phyloP scores from a whole-genome alignment of 2,329 filamentous ascomycete species.

The Coccinonectria pachysandricola region DNA sequence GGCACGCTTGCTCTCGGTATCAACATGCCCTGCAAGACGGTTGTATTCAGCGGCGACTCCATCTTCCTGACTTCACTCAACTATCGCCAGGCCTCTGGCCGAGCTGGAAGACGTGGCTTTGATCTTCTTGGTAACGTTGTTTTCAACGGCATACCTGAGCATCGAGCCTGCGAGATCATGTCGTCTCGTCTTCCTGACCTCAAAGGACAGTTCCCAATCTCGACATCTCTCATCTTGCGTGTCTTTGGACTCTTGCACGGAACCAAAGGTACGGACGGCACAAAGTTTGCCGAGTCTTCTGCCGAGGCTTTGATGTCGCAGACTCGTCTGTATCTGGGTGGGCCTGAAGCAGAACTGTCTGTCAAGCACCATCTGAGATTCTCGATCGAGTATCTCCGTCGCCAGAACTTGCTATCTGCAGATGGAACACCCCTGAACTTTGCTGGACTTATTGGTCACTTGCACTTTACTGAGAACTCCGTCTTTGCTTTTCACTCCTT shows the following conservation, averaged over 20 bases:
- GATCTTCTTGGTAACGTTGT: conserved; percentile 74
- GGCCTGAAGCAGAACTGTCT: conserved; percentile 54
- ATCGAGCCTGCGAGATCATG: conserved; percentile 57
- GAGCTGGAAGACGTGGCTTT: conserved; percentile 71
- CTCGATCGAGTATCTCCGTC: conserved; percentile 67
- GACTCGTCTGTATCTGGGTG: conserved; percentile 59
- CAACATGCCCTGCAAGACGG: conserved; percentile 77
- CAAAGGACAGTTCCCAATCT: conserved; percentile 69
- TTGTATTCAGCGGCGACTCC: conserved; percentile 66
- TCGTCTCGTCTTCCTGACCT: conserved; percentile 65
- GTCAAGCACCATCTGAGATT: conserved; percentile 70
- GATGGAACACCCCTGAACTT: conserved; percentile 61
- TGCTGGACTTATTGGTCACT: conserved; percentile 56
- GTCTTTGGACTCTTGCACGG: conserved; percentile 57
- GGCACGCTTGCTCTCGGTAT: conserved; percentile 69
- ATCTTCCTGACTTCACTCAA: conserved; percentile 65
- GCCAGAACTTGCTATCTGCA: conserved; percentile 53
- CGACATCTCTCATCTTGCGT: conserved; percentile 60
- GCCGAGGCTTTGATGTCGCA: conserved; percentile 61
- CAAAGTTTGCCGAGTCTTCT: conserved; percentile 49
- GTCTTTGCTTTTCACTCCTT: conserved; percentile 70
- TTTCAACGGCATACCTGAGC: conserved; percentile 54
- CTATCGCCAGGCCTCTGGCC: conserved; percentile 66
- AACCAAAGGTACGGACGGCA: conserved; percentile 53
- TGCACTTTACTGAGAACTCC: conserved; percentile 68